These are phyloP conservation scores for Primulina eburnea DNA, from an alignment of 257 asterid species.

Conservation along the genomic window DNA sequence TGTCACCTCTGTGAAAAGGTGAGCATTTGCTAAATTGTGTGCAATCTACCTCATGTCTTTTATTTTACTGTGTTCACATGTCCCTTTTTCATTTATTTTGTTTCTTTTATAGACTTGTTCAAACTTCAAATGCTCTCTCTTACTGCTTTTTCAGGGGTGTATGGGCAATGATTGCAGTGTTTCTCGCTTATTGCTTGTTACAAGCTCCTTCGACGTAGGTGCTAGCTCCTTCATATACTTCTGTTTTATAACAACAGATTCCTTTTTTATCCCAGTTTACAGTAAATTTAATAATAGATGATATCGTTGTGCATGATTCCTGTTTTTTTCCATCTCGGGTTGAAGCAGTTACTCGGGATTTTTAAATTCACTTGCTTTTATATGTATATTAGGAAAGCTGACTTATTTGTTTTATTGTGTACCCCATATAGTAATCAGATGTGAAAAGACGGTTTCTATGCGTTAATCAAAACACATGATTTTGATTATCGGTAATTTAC, in stretches of 20 bases:
- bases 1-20: slow-evolving; percentile 78
- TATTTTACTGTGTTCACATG: background rate
- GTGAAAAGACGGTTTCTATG: background rate
- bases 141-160: slow-evolving; percentile 63
- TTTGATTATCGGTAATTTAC: background rate
- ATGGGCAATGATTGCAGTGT: slow-evolving; percentile 93
- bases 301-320: background rate
- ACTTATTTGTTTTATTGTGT: no score
- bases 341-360: background rate
- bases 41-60: slow-evolving; percentile 1
- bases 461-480: background rate
- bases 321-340: background rate
- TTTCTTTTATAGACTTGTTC: slow-evolving; percentile 16
- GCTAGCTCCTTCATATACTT: slow-evolving; percentile 8
- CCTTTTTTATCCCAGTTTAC: background rate
- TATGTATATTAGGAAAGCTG: background rate
- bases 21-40: background rate
- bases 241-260: background rate
- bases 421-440: background rate
- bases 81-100: background rate
- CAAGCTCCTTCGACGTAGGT: slow-evolving; percentile 99
- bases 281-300: background rate
- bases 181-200: slow-evolving; percentile 88
- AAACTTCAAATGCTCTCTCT: slow-evolving; percentile 20
- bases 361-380: no score